phyloP scores from a whole-genome alignment of 2,329 filamentous ascomycete genomes.

The Exophiala aquamarina region DNA sequence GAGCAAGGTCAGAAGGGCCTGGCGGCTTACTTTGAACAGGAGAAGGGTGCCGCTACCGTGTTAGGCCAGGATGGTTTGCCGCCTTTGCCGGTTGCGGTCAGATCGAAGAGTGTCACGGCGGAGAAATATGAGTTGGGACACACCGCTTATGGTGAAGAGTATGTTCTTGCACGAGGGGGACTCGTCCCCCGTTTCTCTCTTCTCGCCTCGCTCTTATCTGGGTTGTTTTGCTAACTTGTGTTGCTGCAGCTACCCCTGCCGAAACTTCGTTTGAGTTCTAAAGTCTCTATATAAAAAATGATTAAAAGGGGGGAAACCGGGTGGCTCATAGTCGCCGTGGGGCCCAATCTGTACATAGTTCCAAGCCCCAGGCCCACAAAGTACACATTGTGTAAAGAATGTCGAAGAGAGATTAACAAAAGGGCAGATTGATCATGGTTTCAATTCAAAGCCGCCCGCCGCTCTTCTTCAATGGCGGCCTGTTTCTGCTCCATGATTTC shows the following conservation, averaged over 20 bases:
- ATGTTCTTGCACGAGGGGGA: slow-evolving; percentile 40
- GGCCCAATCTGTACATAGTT: slow-evolving; percentile 15
- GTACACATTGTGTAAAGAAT: neutral
- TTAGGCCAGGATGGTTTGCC: slow-evolving; percentile 78
- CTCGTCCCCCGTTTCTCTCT: slow-evolving; percentile 35
- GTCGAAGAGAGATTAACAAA: neutral
- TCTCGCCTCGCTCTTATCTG: slow-evolving; percentile 52
- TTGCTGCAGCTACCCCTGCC: slow-evolving; percentile 43
- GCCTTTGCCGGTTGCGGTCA: slow-evolving; percentile 76
- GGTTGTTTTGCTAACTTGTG: too few species aligned
- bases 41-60: slow-evolving; percentile 52
- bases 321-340: too few species aligned
- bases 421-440: neutral
- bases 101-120: slow-evolving; percentile 53
- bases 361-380: too few species aligned
- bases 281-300: too few species aligned
- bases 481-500: slow-evolving; percentile 59
- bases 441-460: slow-evolving; percentile 20
- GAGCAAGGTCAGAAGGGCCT: slow-evolving; percentile 74
- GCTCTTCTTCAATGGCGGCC: slow-evolving; percentile 39
- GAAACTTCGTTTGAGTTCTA: slow-evolving; percentile 40
- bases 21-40: slow-evolving; percentile 70
- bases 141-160: slow-evolving; percentile 70
- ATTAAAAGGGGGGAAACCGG: too few species aligned
- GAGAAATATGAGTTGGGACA: slow-evolving; percentile 67